Conservation (phyloP, 2,329 filamentous ascomycete species). For the Thielaviopsis musarum region DNA sequence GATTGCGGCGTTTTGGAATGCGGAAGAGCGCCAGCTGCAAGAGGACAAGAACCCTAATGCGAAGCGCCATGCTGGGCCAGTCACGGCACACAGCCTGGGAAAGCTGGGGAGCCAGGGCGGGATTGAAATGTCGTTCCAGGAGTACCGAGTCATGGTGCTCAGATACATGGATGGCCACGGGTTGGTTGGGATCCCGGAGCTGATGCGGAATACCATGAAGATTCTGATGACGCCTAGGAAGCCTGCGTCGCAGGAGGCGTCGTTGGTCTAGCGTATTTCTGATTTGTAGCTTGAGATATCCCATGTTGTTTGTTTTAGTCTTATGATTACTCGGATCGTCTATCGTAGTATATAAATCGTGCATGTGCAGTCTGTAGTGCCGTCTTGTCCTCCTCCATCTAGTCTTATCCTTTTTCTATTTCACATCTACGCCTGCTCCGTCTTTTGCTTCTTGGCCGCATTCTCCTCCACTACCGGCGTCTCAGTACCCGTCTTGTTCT, state of each 20-base stretch:
- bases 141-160: conserved; percentile 59
- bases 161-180: conserved; percentile 47
- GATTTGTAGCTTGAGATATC: neutral
- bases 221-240: conserved; percentile 40
- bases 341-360: neutral
- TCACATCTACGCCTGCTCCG: neutral
- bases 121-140: conserved; percentile 49
- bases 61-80: conserved; percentile 46
- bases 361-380: neutral
- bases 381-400: no score
- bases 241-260: neutral
- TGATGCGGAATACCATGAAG: conserved; percentile 73
- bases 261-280: neutral
- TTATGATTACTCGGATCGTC: neutral
- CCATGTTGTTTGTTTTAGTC: neutral
- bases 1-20: conserved; percentile 34
- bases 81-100: conserved; percentile 49
- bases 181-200: conserved; percentile 45
- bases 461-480: neutral
- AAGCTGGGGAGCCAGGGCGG: conserved; percentile 50
- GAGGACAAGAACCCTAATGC: neutral
- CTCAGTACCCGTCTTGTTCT: neutral
- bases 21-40: conserved; percentile 38
- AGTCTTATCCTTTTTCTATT: neutral
- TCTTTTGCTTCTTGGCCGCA: conserved; percentile 6